Base-by-base conservation (phyloP, 1,284 basidiomycete species). In the Cutaneotrichosporon spelunceum region DNA sequence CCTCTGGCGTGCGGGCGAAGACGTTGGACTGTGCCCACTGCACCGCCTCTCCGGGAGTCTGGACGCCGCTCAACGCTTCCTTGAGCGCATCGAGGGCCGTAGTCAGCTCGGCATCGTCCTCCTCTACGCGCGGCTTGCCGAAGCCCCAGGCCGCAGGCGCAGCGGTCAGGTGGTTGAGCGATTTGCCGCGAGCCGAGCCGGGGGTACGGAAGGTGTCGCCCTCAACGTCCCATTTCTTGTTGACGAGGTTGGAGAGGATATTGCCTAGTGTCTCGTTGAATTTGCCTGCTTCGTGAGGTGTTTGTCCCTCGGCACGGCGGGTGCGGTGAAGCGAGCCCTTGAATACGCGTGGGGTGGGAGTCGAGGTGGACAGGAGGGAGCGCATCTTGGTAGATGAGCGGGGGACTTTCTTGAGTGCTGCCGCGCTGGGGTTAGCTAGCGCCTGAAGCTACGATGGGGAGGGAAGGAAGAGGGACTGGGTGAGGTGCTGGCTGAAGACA, bases 1-100 rank as follows among this genome's bases (percentile, higher is more conserved):
- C 72, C 83, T 84, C 66, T 85, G 83, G 33, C 77, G 82, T 33
- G 29, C 53, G 50, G 24, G 52, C 61, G 72, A 92, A 92, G 1
- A 93, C 85, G 61, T 88, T 85, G 21, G 81, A 77, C 70, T 84
- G 81, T 13, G 89, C 86, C 91, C 91, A 94, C 47, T 86, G 82
- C 39, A 93, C 80, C 29, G 93, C 81, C 60, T 89, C 84, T 54
- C 85, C 80, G 70, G 93, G 90, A 2, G 84, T 87, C 24, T 82
- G 78, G 66, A 88, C 88, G 7, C 84, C 69, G 53, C 87, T 83
- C 81, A 93, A 88, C 63, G 85, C 84, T 71, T 92, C 90, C 72
- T 85, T 86, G 70, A 89, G 86, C 36, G 83, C 79, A 69, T 92
- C 90, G n/a, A 91, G 53, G 52, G 71, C 68, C 13, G 69, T 70